Conservation (phyloP, 2,329 filamentous ascomycete species). For the Colletotrichum filicis region DNA sequence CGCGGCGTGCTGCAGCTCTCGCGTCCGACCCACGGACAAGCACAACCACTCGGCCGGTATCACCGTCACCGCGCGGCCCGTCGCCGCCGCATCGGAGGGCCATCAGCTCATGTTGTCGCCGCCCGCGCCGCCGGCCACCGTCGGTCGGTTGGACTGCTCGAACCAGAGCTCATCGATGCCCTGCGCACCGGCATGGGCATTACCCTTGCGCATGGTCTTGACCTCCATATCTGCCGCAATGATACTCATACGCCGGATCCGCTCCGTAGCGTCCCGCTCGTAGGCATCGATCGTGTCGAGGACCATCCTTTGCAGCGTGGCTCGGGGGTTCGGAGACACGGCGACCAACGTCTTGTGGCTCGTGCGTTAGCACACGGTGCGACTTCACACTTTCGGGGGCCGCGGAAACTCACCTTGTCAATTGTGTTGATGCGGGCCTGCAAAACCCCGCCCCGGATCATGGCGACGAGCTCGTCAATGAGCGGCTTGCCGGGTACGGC, state of each 20-base stretch:
- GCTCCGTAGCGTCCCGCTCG: slow-evolving; percentile 78
- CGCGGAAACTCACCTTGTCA: slow-evolving; percentile 67
- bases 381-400: background rate
- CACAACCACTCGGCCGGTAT: slow-evolving; percentile 25
- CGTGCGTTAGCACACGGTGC: slow-evolving; percentile 28
- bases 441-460: slow-evolving; percentile 80
- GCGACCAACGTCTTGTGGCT: slow-evolving; percentile 76
- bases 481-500: slow-evolving; percentile 70
- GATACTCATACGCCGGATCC: slow-evolving; percentile 82
- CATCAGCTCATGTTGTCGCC: slow-evolving; percentile 30
- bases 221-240: slow-evolving; percentile 81
- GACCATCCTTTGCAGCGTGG: slow-evolving; percentile 75
- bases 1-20: slow-evolving; percentile 4
- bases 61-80: background rate
- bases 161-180: slow-evolving; percentile 48
- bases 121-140: slow-evolving; percentile 24
- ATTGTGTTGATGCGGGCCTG: slow-evolving; percentile 88
- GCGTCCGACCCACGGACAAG: slow-evolving; percentile 28
- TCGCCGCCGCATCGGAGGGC: background rate
- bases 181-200: background rate
- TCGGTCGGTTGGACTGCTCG: slow-evolving; percentile 40
- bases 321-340: slow-evolving; percentile 73
- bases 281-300: slow-evolving; percentile 77
- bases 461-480: slow-evolving; percentile 77
- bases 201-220: slow-evolving; percentile 44